These are phyloP conservation scores for Blastobotrys elegans DNA, from an alignment of 1,139 yeast species.

Conservation along the genomic window DNA sequence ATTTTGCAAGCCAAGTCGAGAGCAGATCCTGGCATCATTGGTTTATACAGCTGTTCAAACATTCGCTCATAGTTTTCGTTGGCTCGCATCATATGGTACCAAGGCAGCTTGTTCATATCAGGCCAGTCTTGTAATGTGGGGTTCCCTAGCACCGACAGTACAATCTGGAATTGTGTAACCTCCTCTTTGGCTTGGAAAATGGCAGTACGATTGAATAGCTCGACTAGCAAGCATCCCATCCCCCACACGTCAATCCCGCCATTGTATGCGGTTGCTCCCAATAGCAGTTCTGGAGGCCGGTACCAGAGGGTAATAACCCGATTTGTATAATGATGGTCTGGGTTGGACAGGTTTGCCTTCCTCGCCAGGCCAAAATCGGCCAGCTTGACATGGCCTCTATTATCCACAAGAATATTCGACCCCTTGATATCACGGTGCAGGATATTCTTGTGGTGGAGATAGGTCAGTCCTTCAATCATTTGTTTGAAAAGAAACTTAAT, in stretches of 20 bases:
- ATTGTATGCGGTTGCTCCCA: slow-evolving; percentile 89
- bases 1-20: slow-evolving; percentile 61
- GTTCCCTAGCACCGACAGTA: slow-evolving; percentile 82
- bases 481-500: slow-evolving; percentile 75
- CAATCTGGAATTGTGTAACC: slow-evolving; percentile 70
- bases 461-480: slow-evolving; percentile 71
- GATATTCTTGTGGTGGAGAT: slow-evolving; percentile 72
- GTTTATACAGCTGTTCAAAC: slow-evolving; percentile 46
- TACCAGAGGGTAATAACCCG: slow-evolving; percentile 96
- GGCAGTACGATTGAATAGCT: slow-evolving; percentile 69
- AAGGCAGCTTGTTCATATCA: slow-evolving; percentile 66
- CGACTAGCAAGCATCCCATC: slow-evolving; percentile 84
- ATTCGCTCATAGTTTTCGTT: slow-evolving; percentile 37
- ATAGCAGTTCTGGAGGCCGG: slow-evolving; percentile 87
- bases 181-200: slow-evolving; percentile 88
- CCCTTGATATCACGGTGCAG: slow-evolving; percentile 95
- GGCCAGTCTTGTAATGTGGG: slow-evolving; percentile 81
- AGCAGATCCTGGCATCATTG: slow-evolving; percentile 43
- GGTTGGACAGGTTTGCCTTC: slow-evolving; percentile 29
- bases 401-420: slow-evolving; percentile 75
- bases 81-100: slow-evolving; percentile 86
- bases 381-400: slow-evolving; percentile 67
- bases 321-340: slow-evolving; percentile 60
- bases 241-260: slow-evolving; percentile 97
- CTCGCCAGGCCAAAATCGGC: slow-evolving; percentile 96